Base-by-base conservation (phyloP, 257 asterid genomes). In the Ocimum tenuiflorum region DNA sequence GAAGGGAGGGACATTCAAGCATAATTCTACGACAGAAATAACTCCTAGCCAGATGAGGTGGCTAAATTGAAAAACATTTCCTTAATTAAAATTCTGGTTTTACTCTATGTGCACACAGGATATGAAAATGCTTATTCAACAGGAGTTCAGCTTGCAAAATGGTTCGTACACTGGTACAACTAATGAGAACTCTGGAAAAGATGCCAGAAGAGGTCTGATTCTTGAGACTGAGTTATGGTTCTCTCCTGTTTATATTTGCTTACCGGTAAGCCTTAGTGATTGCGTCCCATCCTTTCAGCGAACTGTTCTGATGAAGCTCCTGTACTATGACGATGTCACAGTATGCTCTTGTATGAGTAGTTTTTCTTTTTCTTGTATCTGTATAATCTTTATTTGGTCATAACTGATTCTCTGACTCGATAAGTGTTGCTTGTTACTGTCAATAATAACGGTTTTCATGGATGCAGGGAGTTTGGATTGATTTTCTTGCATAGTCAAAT, bases 91-190 rank as follows among this genome's bases (percentile, higher is more conserved):
- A 51, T 65, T 41, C 36, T 73, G 61, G 38, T 10, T 20, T 22
- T 1, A 33, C 18, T 62, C 23, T 58, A 60, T 71, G 19, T 52
- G 38, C 64, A 14, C 31, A 57, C 36, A 51, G 42, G 11, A 35
- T 18, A 15, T 11, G 9, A 33, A 72, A 56, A 60, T 56, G 42
- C 71, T 36, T 67, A 35, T 38, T 69, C 79, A 48, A 70, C 87
- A 91, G 97, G 91, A 91, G 95, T 61, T 91, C 96, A 17, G 96
- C 96, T 58, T 91, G 97, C 82, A 91, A 91, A 82, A 91, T 91
- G 96, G 91, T 91, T 24, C 88, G 95, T 36, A 88, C 96, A 42
- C 74, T 88, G 72, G 29, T 91, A 75, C 96, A 91, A 36, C 81
- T 89, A 58, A 89, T 92, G 98, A 87, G 98, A 79, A 92, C 97